Evolutionary conservation across 2,329 filamentous ascomycete genomes (phyloP), one percentile per base, ranked within the genome.

Genomic region (Teratosphaeria epicoccoides): DNA sequence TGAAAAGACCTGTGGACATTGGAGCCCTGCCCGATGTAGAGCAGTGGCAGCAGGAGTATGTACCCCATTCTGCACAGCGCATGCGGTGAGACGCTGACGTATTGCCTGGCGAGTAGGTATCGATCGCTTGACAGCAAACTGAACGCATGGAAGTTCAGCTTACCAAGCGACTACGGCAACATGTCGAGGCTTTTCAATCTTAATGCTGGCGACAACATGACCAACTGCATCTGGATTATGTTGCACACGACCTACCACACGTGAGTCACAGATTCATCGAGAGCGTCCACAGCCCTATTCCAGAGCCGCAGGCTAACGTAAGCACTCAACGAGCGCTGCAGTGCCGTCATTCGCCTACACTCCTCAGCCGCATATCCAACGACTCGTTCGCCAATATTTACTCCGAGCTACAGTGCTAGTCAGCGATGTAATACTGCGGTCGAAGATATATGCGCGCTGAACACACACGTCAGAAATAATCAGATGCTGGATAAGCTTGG

Each of bases 291-390:
- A 1, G 28, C 46, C 22, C n/a, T 37, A 29, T 6, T 17, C 29
- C 33, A 33, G 14, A 7, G 26, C 24, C 37, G n/a, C 33, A 52
- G 24, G 55, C 56, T 62, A 59, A 62, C 57, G 56, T 60, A 50
- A 59, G 55, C 55, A 52, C 37, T n/a, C n/a, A 6, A 22, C 20
- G 23, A 6, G 7, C 23, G 2, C 45, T 14, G 20, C 57, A 81
- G 78, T 0, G 86, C 89, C 45, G 83, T 95, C 7, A 95, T 96
- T 60, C 83, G 90, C 29, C 77, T 95, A 23, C 89, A 95, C 71
- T 95, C 89, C 0, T 95, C 88, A 1, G 88, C 90, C 5, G 90
- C 89, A 1, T 96, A 95, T 67, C 90, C 90, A 3, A 94, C 88
- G 4, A 93, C 87, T 3, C 79, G 87, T 26, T 95, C 88, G 1